Conservation (phyloP, 768 basidiomycete species). For the Tricholoma matsutake region DNA sequence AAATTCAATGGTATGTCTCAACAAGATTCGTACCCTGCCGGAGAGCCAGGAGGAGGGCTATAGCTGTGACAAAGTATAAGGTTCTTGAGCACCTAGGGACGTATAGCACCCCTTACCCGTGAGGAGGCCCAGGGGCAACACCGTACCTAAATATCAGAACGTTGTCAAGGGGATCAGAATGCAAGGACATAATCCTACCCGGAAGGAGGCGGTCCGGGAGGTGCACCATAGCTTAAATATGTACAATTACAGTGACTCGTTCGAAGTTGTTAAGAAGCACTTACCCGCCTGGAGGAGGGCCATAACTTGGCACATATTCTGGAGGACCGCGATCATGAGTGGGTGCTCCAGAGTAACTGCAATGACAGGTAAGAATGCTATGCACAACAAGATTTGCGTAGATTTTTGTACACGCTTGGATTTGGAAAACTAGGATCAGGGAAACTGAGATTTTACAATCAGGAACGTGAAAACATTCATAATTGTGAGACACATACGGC, state of each 20-base stretch:
- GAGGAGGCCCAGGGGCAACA: slow-evolving; percentile 20
- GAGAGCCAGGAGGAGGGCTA: slow-evolving; percentile 13
- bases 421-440: slow-evolving; percentile 15
- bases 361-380: neutral
- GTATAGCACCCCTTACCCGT: neutral
- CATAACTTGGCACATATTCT: slow-evolving; percentile 40
- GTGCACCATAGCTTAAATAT: slow-evolving; percentile 22
- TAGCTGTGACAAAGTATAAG: slow-evolving; percentile 8
- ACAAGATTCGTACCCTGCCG: slow-evolving; percentile 14
- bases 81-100: neutral
- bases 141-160: slow-evolving; percentile 17
- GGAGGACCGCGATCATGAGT: slow-evolving; percentile 32
- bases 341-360: slow-evolving; percentile 4
- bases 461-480: neutral
- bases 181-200: too few relatives aligned
- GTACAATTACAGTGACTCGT: neutral
- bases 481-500: slow-evolving; percentile 7
- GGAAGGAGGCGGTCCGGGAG: slow-evolving; percentile 30
- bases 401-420: neutral
- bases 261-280: neutral
- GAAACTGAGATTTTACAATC: slow-evolving; percentile 8
- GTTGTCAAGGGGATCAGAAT: neutral
- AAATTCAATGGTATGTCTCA: neutral
- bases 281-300: slow-evolving; percentile 18
- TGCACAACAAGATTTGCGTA: neutral